Evolutionary conservation across 2,329 filamentous ascomycete genomes (phyloP).

Genomic region (Capronia epimyces): DNA sequence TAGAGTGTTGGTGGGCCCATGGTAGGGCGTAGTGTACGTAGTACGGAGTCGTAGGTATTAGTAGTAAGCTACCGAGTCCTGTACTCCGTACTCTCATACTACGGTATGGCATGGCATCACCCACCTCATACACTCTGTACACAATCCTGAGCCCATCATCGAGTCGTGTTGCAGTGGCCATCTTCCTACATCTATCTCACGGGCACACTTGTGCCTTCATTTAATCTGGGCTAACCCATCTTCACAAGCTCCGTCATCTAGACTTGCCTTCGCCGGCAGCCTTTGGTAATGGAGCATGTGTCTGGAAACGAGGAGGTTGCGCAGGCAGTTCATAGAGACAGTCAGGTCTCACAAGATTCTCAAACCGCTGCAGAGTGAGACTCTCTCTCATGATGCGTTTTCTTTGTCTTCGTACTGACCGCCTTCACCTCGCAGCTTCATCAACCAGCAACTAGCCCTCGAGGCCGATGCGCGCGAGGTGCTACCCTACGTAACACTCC

Average conservation of each 20-base stretch:
- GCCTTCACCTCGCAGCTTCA: constrained; percentile 49
- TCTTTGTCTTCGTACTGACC: not conserved
- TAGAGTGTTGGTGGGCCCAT: not conserved
- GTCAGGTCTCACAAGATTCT: constrained; percentile 50
- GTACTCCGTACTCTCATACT: no score
- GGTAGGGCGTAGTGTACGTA: no score
- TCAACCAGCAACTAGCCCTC: constrained; percentile 79
- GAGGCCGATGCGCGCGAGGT: constrained; percentile 94
- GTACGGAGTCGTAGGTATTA: no score
- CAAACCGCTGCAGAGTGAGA: constrained; percentile 67
- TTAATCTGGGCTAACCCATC: not conserved
- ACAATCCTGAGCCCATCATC: no score
- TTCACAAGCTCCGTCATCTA: not conserved
- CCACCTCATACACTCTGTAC: no score
- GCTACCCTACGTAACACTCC: constrained; percentile 70
- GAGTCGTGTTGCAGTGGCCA: no score
- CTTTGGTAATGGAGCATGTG: constrained; percentile 13
- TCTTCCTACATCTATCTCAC: no score
- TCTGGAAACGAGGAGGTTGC: constrained; percentile 4
- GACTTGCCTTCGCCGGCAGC: not conserved
- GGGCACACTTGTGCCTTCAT: no score
- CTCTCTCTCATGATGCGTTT: not conserved
- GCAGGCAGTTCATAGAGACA: not conserved
- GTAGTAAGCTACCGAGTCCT: no score
- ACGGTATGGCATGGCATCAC: no score